These are phyloP conservation scores for Nicotiana obtusifolia DNA, from an alignment of 257 asterid species.

Conservation along the genomic window DNA sequence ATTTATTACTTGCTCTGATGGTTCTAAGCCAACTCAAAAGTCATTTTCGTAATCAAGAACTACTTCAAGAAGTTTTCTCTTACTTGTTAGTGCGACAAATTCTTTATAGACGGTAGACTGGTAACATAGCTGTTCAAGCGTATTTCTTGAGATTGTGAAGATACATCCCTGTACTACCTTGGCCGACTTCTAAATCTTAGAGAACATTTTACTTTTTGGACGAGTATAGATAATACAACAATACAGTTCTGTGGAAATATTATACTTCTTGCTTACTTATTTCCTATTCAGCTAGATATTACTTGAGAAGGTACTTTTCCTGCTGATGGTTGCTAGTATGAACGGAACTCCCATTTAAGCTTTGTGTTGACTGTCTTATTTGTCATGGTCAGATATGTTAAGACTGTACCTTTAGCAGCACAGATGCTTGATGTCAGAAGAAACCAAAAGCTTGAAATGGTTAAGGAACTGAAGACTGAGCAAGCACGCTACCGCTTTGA, in stretches of 20 bases:
- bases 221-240: not conserved
- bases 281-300: not conserved
- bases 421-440: slow-evolving; percentile 77
- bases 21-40: not conserved
- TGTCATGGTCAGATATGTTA: slow-evolving; percentile 69
- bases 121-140: not conserved
- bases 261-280: not conserved
- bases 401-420: slow-evolving; percentile 91
- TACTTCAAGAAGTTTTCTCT: not conserved
- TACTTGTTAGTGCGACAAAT: not conserved
- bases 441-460: slow-evolving; percentile 79
- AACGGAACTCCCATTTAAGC: not conserved
- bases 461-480: slow-evolving; percentile 64
- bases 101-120: not conserved
- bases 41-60: not conserved
- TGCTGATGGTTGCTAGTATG: not conserved
- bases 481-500: slow-evolving; percentile 87
- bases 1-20: not conserved
- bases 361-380: not conserved
- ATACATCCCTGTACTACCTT: not conserved
- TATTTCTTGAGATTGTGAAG: not conserved
- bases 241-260: not conserved
- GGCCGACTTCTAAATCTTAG: not conserved
- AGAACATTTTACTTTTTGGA: not conserved
- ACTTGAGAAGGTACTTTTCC: slow-evolving; percentile 1